phyloP scores from a whole-genome alignment of 164 flowering plant genomes.

The Vitis amurensis region DNA sequence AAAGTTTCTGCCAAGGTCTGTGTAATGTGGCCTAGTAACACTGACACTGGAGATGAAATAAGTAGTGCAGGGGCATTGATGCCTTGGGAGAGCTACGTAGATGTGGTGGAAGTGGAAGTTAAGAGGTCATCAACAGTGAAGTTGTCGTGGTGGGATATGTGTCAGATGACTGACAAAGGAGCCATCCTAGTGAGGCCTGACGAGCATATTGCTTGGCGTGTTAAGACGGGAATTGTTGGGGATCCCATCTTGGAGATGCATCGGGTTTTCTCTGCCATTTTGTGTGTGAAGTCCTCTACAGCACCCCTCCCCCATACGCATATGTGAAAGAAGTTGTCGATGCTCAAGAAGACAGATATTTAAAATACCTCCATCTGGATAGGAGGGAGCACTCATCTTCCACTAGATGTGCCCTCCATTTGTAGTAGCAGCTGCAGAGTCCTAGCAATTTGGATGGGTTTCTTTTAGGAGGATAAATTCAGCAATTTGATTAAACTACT shows the following conservation, averaged over 20 bases:
- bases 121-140: constrained; percentile 18
- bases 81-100: constrained; percentile 51
- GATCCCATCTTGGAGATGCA: constrained; percentile 50
- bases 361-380: too few species aligned
- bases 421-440: too few species aligned
- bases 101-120: constrained; percentile 49
- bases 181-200: constrained; percentile 95
- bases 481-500: too few species aligned
- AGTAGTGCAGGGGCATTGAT: constrained; percentile 37
- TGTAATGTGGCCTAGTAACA: constrained; percentile 64
- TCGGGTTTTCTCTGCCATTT: constrained; percentile 47
- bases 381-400: too few species aligned
- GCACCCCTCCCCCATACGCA: not conserved
- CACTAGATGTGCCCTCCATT: too few species aligned
- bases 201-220: constrained; percentile 88
- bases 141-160: constrained; percentile 83
- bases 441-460: too few species aligned
- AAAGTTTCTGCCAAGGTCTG: constrained; percentile 57
- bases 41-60: constrained; percentile 12
- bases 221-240: constrained; percentile 33
- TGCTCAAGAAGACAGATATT: too few species aligned
- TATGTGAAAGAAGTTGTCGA: too few species aligned
- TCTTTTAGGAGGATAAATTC: too few species aligned
- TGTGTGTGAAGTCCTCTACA: constrained; percentile 26
- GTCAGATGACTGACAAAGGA: constrained; percentile 66